Evolutionary conservation across 768 basidiomycete genomes (phyloP).

Genomic region (Brasilioporus rufonigricans): DNA sequence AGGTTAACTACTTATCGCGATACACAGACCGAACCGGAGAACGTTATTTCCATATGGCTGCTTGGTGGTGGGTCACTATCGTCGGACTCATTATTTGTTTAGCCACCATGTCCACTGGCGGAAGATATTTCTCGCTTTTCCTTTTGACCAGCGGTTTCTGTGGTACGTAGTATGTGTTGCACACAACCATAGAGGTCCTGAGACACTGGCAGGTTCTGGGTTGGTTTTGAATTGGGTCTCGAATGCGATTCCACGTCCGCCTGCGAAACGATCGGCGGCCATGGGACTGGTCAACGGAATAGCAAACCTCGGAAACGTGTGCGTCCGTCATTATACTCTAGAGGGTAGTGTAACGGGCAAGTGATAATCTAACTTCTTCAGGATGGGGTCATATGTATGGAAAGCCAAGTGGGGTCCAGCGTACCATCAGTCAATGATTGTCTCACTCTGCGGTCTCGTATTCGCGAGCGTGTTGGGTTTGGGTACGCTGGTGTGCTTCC

Average conservation of each 20-base stretch:
- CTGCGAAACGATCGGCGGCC: constrained; percentile 48
- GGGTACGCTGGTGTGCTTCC: constrained; percentile 28
- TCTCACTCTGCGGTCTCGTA: too few species aligned
- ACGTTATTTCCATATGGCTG: constrained; percentile 59
- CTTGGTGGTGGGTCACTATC: constrained; percentile 58
- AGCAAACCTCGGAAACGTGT: constrained; percentile 61
- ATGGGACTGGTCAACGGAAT: constrained; percentile 63
- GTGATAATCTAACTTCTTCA: neutral
- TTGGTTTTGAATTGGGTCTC: constrained; percentile 60
- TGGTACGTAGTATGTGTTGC: constrained; percentile 24
- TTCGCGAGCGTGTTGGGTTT: constrained; percentile 31
- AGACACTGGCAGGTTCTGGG: constrained; percentile 34
- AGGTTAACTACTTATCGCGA: neutral
- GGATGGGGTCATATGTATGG: too few species aligned
- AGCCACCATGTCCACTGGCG: constrained; percentile 47
- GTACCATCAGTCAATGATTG: neutral
- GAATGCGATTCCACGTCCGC: constrained; percentile 58
- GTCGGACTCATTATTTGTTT: constrained; percentile 59
- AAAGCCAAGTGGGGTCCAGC: neutral
- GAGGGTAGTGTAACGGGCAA: neutral
- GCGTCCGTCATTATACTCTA: constrained; percentile 16
- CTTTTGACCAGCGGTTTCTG: constrained; percentile 58
- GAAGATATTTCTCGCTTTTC: constrained; percentile 60
- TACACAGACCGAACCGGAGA: constrained; percentile 55
- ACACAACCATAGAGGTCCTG: neutral